Conservation (phyloP, 768 basidiomycete genomes). For the Mycena epipterygia region DNA sequence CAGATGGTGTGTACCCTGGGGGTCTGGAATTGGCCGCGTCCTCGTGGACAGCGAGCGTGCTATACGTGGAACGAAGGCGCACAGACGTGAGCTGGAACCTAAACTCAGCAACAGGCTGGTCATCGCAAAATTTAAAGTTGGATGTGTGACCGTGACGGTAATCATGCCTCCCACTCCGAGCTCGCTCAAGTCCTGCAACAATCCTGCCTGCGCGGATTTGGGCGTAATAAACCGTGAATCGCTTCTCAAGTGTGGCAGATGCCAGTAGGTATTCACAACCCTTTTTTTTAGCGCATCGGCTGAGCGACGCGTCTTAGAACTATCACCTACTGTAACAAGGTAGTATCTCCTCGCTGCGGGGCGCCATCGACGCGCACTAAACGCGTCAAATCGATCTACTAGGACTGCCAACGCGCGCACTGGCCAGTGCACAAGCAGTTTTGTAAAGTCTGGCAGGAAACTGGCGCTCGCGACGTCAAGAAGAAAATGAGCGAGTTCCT, state of each 20-base stretch:
- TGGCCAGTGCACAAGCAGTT: conserved; percentile 29
- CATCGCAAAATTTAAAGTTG: conserved; percentile 10
- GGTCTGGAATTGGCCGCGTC: conserved; percentile 52
- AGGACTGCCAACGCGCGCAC: conserved; percentile 31
- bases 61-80: conserved; percentile 41
- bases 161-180: conserved; percentile 13
- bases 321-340: conserved; percentile 26
- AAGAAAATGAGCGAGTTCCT: conserved; percentile 30
- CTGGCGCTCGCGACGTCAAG: conserved; percentile 25
- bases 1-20: conserved; percentile 46
- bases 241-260: conserved; percentile 17
- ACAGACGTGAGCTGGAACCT: conserved; percentile 10
- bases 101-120: conserved; percentile 18
- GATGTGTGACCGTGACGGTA: not conserved
- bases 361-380: not conserved
- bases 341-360: not conserved
- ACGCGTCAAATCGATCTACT: not conserved
- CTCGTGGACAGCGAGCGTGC: conserved; percentile 52
- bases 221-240: conserved; percentile 7
- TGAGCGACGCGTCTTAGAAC: conserved; percentile 16
- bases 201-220: not conserved
- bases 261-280: conserved; percentile 9
- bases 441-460: conserved; percentile 14
- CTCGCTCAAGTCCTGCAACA: conserved; percentile 28
- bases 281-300: not conserved